Base-by-base conservation (phyloP, 768 basidiomycete species). In the Kockovaella imperatae region DNA sequence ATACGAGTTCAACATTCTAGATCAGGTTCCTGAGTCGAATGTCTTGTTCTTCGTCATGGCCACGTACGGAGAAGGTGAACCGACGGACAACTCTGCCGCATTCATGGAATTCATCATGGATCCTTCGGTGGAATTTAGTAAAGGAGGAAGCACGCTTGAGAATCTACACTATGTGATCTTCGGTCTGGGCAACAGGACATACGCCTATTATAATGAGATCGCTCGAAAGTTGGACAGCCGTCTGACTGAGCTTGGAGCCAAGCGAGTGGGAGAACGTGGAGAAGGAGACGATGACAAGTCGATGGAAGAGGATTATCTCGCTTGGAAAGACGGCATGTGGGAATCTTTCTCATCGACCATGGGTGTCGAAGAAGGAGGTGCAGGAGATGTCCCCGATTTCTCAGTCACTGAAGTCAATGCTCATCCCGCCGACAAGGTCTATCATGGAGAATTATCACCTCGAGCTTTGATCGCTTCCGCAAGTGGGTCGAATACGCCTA, bases 241-340 rank as follows among this genome's bases (percentile, higher is more conserved):
- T 24, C 74, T 99, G 50, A 71, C 78, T 4, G 80, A 82, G 65
- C 82, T 89, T 76, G 93, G 90, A 24, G 95, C 80, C 18, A 69
- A 75, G 45, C 81, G 88, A 44, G 85, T 97, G 29, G 90, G 90
- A 35, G 83, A 84, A 68, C 77, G 84, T 31, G 93, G 93, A 8
- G 91, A 97, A 72, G 93, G 93, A 55, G 95, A 99, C 65, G 93
- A 99, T 66, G 95, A 99, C 73, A 95, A 95, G 77, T 89, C 86
- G 67, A 96, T 99, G 91, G 93, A 99, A 71, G 93, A 99, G 75
- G 93, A 99, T 72, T 99, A 97, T 70, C 80, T 99, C 11, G 90
- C 87, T 62, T 99, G 93, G 93, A 99, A 97, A 72, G 93, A 99
- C 65, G 79, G 77, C 59, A 91, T 97, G 90, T 97, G 90, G 86